Evolutionary conservation across 2,329 filamentous ascomycete species (phyloP).

Genomic region (Exophiala oligosperma): DNA sequence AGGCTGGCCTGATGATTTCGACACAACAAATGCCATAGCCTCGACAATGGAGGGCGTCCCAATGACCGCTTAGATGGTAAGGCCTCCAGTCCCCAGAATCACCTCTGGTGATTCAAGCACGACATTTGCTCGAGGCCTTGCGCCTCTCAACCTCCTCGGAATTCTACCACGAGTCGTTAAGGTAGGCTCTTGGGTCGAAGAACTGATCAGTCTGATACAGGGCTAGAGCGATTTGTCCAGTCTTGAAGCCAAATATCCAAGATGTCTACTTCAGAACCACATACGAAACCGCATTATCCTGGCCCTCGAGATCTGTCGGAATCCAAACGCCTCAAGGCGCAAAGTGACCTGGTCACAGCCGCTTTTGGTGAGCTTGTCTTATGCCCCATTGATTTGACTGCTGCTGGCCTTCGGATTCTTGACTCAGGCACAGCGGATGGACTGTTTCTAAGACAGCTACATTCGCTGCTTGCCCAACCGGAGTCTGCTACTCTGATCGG

Average conservation of each 20-base stretch:
- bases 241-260: not conserved
- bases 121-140: not conserved
- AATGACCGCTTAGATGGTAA: too few species aligned
- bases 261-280: not conserved
- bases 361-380: constrained; percentile 1
- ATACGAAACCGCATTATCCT: constrained; percentile 1
- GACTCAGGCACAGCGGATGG: constrained; percentile 3
- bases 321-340: not conserved
- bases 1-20: too few species aligned
- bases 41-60: too few species aligned
- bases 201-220: not conserved
- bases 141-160: too few species aligned
- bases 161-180: not conserved
- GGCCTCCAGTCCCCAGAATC: too few species aligned
- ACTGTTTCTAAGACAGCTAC: not conserved
- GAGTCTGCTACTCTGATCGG: constrained; percentile 3
- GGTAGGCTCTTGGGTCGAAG: not conserved
- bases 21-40: too few species aligned
- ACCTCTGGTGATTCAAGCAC: too few species aligned
- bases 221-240: not conserved
- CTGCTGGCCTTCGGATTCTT: not conserved
- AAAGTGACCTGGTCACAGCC: constrained; percentile 1
- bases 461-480: not conserved
- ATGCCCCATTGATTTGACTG: not conserved
- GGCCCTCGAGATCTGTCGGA: not conserved